These are phyloP conservation scores for Catenaria anguillulae DNA, from an alignment of 371 early-diverging fungal genomes.

Conservation along the genomic window DNA sequence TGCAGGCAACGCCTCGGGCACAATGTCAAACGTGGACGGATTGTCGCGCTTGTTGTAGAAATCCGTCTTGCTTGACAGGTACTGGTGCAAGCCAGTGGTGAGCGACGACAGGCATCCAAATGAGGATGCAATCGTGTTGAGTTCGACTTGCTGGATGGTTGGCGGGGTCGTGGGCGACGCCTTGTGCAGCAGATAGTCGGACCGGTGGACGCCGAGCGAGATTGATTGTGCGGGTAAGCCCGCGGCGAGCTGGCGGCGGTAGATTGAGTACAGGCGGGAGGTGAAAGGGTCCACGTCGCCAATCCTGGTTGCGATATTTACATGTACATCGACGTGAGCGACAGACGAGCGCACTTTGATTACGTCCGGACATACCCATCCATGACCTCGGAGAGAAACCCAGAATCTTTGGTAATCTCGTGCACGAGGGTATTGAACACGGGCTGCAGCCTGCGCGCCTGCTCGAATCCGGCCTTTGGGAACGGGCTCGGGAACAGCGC, in stretches of 20 bases:
- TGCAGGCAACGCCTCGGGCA: neutral
- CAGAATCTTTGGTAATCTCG: slow-evolving; percentile 52
- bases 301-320: no score
- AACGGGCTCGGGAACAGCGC: slow-evolving; percentile 79
- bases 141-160: slow-evolving; percentile 80
- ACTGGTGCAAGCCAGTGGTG: slow-evolving; percentile 30
- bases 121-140: slow-evolving; percentile 88
- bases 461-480: slow-evolving; percentile 54
- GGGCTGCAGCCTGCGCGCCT: slow-evolving; percentile 61
- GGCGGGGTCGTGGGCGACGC: slow-evolving; percentile 11
- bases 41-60: neutral
- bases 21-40: neutral
- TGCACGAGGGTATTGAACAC: slow-evolving; percentile 70
- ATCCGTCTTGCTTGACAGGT: neutral
- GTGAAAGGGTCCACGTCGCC: slow-evolving; percentile 72
- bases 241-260: slow-evolving; percentile 39
- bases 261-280: slow-evolving; percentile 57
- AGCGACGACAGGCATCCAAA: slow-evolving; percentile 70
- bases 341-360: no score
- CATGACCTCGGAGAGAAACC: slow-evolving; percentile 55
- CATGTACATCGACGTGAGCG: no score
- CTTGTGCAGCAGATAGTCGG: slow-evolving; percentile 83
- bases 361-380: no score
- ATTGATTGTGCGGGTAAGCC: neutral
- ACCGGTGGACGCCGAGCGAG: slow-evolving; percentile 70